Evolutionary conservation across 2,329 filamentous ascomycete species (phyloP), one percentile per base, ranked within the genome.

Genomic region (Diaporthe caulivora): DNA sequence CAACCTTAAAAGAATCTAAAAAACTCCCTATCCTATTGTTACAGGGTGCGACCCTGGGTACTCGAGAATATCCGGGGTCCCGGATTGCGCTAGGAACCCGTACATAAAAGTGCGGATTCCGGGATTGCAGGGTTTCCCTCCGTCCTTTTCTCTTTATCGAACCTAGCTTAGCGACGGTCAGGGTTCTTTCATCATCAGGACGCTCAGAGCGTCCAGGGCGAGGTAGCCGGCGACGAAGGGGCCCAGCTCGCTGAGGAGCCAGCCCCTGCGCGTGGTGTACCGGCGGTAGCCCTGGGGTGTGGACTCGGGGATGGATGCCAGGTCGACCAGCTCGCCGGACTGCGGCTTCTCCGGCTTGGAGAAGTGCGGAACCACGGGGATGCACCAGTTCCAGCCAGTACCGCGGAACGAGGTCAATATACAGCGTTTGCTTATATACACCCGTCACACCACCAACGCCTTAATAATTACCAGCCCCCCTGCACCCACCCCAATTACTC

Each of bases 101-200:
- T n/a, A n/a, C n/a, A n/a, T n/a, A n/a, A n/a, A n/a, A n/a, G n/a
- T n/a, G n/a, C n/a, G n/a, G n/a, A n/a, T n/a, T n/a, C n/a, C n/a
- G n/a, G n/a, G n/a, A n/a, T n/a, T n/a, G n/a, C n/a, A n/a, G n/a
- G n/a, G n/a, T n/a, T n/a, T n/a, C n/a, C n/a, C n/a, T n/a, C n/a
- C n/a, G n/a, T n/a, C n/a, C n/a, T n/a, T n/a, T n/a, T n/a, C n/a
- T n/a, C n/a, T n/a, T n/a, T n/a, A n/a, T n/a, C n/a, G n/a, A n/a
- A n/a, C n/a, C n/a, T n/a, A n/a, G n/a, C n/a, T n/a, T n/a, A n/a
- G n/a, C n/a, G n/a, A n/a, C n/a, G n/a, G n/a, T n/a, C n/a, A 97
- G 0, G 93, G 92, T 78, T 98, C 96, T 70, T 90, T 88, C 77
- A 92, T 91, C 84, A 94, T 92, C 75, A 91, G 75, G 1, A 91